phyloP scores from a whole-genome alignment of 805 yeast genomes.

The Candida anglica region DNA sequence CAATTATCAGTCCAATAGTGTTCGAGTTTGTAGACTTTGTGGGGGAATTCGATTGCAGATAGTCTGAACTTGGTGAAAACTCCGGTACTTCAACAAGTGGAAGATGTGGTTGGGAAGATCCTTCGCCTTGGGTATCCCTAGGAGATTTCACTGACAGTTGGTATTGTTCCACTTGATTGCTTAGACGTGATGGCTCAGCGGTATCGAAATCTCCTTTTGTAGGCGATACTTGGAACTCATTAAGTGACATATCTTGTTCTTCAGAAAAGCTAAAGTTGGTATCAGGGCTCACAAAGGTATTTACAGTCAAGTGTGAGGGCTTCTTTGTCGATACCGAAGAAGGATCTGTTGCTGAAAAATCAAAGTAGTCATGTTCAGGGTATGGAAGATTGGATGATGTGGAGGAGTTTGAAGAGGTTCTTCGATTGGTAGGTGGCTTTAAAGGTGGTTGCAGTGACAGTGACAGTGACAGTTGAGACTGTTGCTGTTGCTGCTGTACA shows the following conservation, averaged over 20 bases:
- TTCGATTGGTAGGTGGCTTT: background rate
- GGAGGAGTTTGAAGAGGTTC: background rate
- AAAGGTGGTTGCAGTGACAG: no score
- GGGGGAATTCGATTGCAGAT: no score
- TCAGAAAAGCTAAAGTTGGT: slow-evolving; percentile 20
- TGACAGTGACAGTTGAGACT: no score
- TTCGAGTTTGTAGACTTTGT: slow-evolving; percentile 21
- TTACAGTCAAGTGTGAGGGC: background rate
- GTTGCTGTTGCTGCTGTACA: no score
- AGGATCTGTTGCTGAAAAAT: no score
- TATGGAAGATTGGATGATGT: background rate
- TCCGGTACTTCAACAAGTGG: slow-evolving; percentile 13
- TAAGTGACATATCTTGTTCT: slow-evolving; percentile 19
- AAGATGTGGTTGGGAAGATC: no score
- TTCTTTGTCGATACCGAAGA: background rate
- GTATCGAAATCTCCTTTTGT: slow-evolving; percentile 4
- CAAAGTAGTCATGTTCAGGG: no score
- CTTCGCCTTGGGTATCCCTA: no score
- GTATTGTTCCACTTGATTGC: no score
- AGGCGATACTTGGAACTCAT: slow-evolving; percentile 16
- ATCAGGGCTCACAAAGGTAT: slow-evolving; percentile 1
- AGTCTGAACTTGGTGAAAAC: slow-evolving; percentile 4
- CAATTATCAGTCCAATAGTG: slow-evolving; percentile 24
- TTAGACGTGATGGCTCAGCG: no score
- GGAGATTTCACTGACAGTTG: no score